Percentiles rank a stretch among this genome's conserved stretches.
Evolutionary conservation across 352 stramenopile genomes (phyloP).

Genomic region (Globisporangium orthogonon): DNA sequence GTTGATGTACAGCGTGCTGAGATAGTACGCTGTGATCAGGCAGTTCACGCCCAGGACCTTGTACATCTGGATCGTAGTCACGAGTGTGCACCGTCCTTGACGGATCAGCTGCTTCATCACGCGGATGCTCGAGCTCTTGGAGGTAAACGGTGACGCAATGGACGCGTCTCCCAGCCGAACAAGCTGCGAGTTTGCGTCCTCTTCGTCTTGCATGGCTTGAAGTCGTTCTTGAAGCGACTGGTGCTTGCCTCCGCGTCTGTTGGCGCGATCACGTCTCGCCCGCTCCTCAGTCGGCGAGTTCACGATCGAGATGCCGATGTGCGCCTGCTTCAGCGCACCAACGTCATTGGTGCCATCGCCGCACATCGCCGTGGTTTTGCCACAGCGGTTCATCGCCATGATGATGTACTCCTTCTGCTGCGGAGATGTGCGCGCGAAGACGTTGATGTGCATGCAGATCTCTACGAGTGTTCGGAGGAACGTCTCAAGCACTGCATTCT

Average conservation of each 20-base stretch:
- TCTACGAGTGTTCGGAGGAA: constrained; percentile 18
- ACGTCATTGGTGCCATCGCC: constrained; percentile 97
- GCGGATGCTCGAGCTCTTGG: constrained; percentile 72
- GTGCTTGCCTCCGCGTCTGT: neutral
- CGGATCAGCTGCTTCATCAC: constrained; percentile 88
- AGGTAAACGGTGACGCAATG: constrained; percentile 96
- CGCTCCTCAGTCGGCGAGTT: constrained; percentile 23
- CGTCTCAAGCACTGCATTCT: constrained; percentile 19
- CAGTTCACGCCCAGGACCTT: constrained; percentile 95
- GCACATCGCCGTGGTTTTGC: constrained; percentile 90
- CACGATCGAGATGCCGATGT: constrained; percentile 94
- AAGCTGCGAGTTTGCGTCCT: constrained; percentile 37
- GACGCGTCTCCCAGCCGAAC: constrained; percentile 95
- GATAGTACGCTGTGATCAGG: constrained; percentile 90
- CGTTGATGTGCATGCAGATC: constrained; percentile 35
- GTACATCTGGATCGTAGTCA: constrained; percentile 95
- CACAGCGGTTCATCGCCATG: constrained; percentile 82
- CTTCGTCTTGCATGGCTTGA: constrained; percentile 20
- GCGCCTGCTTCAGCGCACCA: constrained; percentile 84
- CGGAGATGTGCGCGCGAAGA: constrained; percentile 92
- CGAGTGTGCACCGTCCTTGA: constrained; percentile 93
- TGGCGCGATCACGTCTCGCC: neutral
- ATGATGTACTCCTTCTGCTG: constrained; percentile 92
- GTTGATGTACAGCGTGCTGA: constrained; percentile 91
- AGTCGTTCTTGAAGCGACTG: constrained; percentile 13